A percentile compares a stretch with the other conserved stretches of the same genome.
Evolutionary conservation across 768 basidiomycete species (phyloP).

Genomic region (Tylopilus sp.): DNA sequence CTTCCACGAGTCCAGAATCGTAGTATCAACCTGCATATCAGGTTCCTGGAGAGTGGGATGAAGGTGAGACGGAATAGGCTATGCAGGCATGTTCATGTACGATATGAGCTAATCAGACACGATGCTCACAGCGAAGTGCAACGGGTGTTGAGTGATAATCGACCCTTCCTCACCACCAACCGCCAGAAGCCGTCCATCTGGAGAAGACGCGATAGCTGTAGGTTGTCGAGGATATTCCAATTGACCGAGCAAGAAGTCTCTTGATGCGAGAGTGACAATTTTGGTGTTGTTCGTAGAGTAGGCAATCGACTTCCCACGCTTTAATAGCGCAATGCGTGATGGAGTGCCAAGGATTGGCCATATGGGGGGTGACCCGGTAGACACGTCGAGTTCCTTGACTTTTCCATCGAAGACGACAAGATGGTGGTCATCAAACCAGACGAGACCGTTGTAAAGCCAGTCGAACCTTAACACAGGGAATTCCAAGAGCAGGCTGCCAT

Average conservation of each 20-base stretch:
- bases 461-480: background rate
- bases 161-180: background rate
- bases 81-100: too few species aligned
- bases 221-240: background rate
- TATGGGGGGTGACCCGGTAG: background rate
- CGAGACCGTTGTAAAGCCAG: background rate
- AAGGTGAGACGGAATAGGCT: too few species aligned
- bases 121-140: too few species aligned
- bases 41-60: too few species aligned
- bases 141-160: background rate
- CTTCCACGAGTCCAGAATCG: too few species aligned
- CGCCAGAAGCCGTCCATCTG: background rate
- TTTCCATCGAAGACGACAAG: background rate
- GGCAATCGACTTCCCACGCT: background rate
- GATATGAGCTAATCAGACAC: too few species aligned
- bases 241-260: background rate
- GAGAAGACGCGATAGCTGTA: background rate
- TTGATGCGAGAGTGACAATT: background rate
- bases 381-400: background rate
- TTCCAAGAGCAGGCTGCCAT: background rate
- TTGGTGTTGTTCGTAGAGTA: background rate
- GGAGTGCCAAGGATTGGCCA: background rate
- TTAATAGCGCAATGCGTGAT: background rate
- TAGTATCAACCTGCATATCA: too few species aligned
- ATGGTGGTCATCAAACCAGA: background rate